Base-by-base conservation (phyloP, 345 rosid genomes). In the Aurinia saxatilis region DNA sequence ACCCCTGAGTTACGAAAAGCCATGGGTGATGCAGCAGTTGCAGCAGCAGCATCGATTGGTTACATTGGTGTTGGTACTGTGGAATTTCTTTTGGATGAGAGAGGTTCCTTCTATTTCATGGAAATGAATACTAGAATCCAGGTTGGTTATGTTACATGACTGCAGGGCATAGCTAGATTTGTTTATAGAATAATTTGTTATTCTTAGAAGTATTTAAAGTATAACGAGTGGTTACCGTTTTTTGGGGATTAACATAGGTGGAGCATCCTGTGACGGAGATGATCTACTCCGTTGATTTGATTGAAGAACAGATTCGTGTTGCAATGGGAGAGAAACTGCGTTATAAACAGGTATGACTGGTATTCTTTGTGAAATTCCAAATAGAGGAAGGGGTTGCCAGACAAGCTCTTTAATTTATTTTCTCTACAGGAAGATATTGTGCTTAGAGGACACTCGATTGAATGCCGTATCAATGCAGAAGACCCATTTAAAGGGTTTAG, bases 71-170 rank as follows among this genome's bases (percentile, higher is more conserved):
- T 93, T 39, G 99, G 99, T 57, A 93, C 97, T 2, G 82, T 93
- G 8, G 99, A 93, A 68, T 93, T 93, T 72, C 99, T 93, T 75
- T 77, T 93, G 82, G 99, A 93, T 67, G 97, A 93, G 72, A 87
- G 99, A 78, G 97, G 99, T 57, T 81, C 85, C 60, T 93, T 93
- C 79, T 93, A 87, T 77, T 93, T 93, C 81, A 93, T 93, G 99
- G 99, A 93, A 85, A 93, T 93, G 99, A 93, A 89, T 73, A 90
- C 99, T 57, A 82, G 99, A 73, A 90, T 93, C 71, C 99, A 93
- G 99, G 99, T 89, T 44, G 16, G 60, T 44, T 17, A 38, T 42
- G 19, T 33, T 17, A 21, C 23, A 8, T 40, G 27, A n/a, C 46
- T 39, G 34, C 49, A 49, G 19, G 35, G 15, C 30, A 8, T 70